Evolutionary conservation across 352 stramenopile genomes (phyloP).

Genomic region (Phytophthora litchii): DNA sequence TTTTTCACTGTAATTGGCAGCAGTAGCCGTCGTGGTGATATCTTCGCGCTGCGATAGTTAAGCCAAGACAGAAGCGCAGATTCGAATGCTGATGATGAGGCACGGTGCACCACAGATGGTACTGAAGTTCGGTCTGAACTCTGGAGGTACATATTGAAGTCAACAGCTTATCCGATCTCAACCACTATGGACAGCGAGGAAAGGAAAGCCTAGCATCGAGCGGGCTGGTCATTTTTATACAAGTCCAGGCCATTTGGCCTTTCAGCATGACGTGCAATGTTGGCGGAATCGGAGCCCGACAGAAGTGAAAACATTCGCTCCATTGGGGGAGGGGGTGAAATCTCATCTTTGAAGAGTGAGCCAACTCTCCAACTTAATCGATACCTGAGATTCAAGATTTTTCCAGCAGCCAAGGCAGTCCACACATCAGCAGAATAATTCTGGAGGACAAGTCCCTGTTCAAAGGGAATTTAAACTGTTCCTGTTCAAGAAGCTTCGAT

Average conservation of each 20-base stretch:
- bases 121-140: constrained; percentile 17
- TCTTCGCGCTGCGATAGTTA: constrained; percentile 6
- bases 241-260: background rate
- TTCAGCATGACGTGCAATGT: background rate
- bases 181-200: background rate
- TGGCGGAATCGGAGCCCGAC: no score
- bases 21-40: constrained; percentile 1
- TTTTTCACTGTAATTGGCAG: background rate
- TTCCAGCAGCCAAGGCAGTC: background rate
- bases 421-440: no score
- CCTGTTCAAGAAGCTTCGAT: no score
- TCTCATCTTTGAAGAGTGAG: background rate
- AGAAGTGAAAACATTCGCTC: no score
- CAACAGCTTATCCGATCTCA: background rate
- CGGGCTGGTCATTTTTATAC: background rate
- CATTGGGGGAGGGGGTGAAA: background rate
- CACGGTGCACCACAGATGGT: constrained; percentile 1
- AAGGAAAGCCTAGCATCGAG: background rate
- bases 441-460: no score
- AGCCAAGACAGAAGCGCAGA: background rate
- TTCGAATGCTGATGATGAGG: constrained; percentile 8
- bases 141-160: constrained; percentile 1
- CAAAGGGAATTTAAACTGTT: no score
- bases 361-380: background rate
- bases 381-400: background rate